Percentiles rank a stretch among this genome's conserved stretches.
phyloP scores from a whole-genome alignment of 352 stramenopile genomes.

The Pythium periplocum region DNA sequence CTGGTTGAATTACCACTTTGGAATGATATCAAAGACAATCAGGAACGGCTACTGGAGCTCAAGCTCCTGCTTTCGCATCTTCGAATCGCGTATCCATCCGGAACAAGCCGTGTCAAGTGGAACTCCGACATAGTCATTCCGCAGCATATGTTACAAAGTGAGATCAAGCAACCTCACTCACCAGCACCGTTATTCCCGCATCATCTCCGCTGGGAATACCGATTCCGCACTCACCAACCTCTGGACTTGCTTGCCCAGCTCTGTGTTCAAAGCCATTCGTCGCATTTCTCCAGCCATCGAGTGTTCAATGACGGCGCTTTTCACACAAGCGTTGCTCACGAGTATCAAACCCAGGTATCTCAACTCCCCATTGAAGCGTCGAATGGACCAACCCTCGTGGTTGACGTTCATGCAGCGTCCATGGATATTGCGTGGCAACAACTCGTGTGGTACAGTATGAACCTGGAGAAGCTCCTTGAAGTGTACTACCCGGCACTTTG shows the following conservation, averaged over 20 bases:
- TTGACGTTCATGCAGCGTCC: not conserved
- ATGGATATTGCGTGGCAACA: not conserved
- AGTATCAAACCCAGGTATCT: no score
- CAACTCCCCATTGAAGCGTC: no score
- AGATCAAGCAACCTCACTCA: no score
- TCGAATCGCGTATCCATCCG: no score
- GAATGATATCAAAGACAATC: no score
- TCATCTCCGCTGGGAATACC: constrained; percentile 7
- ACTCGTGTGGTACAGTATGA: constrained; percentile 6
- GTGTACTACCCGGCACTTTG: constrained; percentile 4
- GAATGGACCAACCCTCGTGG: not conserved
- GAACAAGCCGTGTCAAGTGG: no score
- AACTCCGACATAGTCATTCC: no score
- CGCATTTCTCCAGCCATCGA: constrained; percentile 1
- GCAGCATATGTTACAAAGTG: no score
- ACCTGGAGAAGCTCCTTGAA: constrained; percentile 3
- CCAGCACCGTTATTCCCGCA: not conserved
- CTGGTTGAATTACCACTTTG: no score
- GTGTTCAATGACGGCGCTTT: not conserved
- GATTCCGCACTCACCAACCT: constrained; percentile 1
- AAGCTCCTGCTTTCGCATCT: no score
- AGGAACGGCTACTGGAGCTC: no score
- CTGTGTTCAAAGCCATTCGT: constrained; percentile 8
- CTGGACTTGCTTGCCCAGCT: constrained; percentile 7
- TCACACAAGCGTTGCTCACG: no score